phyloP scores from a whole-genome alignment of 139 green algal genomes.

The Eudorina sp. region DNA sequence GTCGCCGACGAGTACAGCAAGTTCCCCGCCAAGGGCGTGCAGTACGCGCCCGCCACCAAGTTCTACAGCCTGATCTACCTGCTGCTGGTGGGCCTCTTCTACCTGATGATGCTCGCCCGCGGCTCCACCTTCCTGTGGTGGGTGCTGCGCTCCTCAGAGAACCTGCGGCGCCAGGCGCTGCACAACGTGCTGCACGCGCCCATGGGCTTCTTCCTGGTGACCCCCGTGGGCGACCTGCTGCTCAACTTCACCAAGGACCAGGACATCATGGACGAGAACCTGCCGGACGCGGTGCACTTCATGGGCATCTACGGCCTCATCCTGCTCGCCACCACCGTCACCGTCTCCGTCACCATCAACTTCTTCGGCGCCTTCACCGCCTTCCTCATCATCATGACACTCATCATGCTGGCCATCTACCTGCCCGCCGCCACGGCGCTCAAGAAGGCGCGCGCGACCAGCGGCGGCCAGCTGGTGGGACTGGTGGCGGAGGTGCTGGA shows the following conservation, averaged over 20 bases:
- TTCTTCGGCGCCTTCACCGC: constrained; percentile 70
- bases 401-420: constrained; percentile 71
- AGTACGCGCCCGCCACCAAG: constrained; percentile 13
- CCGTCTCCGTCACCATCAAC: constrained; percentile 71
- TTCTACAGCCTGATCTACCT: constrained; percentile 68
- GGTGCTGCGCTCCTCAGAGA: constrained; percentile 60
- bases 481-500: constrained; percentile 74
- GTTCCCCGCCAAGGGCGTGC: not conserved
- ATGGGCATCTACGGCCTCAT: constrained; percentile 77
- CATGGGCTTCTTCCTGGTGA: constrained; percentile 77
- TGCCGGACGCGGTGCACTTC: constrained; percentile 71
- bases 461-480: constrained; percentile 66
- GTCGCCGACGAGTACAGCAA: constrained; percentile 37
- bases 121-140: constrained; percentile 63
- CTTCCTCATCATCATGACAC: constrained; percentile 62
- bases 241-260: constrained; percentile 74
- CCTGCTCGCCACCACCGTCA: constrained; percentile 72
- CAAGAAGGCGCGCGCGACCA: constrained; percentile 67
- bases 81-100: constrained; percentile 55
- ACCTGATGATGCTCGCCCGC: constrained; percentile 70
- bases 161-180: constrained; percentile 13
- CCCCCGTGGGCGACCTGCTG: constrained; percentile 76
- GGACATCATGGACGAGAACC: constrained; percentile 75
- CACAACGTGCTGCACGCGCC: constrained; percentile 65
- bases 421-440: constrained; percentile 72